phyloP scores from a whole-genome alignment of 2,329 filamentous ascomycete genomes.

The Nothopassalora personata region DNA sequence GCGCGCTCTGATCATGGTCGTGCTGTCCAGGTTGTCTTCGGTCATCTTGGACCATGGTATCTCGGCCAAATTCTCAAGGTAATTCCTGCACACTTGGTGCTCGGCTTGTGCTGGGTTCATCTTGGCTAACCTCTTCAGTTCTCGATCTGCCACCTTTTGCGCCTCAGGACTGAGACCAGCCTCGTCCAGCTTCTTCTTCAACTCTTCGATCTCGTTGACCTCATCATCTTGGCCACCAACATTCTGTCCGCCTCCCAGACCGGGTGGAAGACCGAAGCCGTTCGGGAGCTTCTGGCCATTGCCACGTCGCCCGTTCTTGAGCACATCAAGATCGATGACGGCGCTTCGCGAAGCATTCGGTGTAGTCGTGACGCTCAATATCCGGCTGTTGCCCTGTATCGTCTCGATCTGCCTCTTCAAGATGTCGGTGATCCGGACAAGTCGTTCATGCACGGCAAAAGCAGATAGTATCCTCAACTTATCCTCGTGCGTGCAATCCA shows the following conservation, averaged over 20 bases:
- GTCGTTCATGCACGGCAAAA: constrained; percentile 68
- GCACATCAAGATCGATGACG: constrained; percentile 40
- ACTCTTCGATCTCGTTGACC: constrained; percentile 80
- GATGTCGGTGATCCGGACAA: constrained; percentile 77
- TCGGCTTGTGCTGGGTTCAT: constrained; percentile 97
- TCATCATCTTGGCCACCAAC: constrained; percentile 64
- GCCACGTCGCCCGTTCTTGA: constrained; percentile 36
- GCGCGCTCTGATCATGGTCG: constrained; percentile 71
- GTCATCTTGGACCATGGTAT: constrained; percentile 87
- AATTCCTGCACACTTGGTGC: constrained; percentile 88
- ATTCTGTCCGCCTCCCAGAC: constrained; percentile 30
- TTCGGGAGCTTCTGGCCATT: constrained; percentile 26
- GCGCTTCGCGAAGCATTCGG: constrained; percentile 39
- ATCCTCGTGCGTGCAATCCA: constrained; percentile 83
- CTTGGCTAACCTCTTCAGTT: constrained; percentile 81
- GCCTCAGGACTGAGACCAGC: constrained; percentile 79
- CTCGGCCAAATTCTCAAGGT: constrained; percentile 87
- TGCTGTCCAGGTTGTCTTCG: constrained; percentile 75
- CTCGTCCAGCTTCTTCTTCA: constrained; percentile 79
- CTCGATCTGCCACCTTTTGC: constrained; percentile 82
- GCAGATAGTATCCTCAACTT: constrained; percentile 83
- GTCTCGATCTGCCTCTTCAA: constrained; percentile 74
- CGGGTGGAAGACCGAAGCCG: constrained; percentile 29
- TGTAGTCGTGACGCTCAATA: constrained; percentile 67
- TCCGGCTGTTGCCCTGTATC: constrained; percentile 82